Evolutionary conservation across 305 asterid species (phyloP).

Genomic region (Fraxinus nigra): DNA sequence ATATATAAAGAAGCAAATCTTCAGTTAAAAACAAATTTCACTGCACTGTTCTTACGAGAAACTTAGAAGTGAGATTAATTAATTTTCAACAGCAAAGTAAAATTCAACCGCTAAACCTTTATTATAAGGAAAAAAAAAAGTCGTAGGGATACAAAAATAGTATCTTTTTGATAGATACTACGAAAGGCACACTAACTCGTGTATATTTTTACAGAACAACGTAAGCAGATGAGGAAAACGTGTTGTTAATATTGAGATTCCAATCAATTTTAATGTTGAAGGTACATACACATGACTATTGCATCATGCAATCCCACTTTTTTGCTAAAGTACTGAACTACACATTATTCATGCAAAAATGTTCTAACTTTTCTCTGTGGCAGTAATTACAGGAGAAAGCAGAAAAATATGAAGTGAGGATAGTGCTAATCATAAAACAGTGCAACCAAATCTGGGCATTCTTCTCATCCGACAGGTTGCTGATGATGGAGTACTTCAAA

Average conservation of each 20-base stretch:
- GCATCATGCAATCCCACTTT: constrained; percentile 65
- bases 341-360: constrained; percentile 94
- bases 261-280: constrained; percentile 59
- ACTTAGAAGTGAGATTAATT: neutral
- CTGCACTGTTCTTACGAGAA: neutral
- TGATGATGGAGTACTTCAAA: constrained; percentile 34
- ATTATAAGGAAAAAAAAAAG: constrained; percentile 10
- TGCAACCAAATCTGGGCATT: constrained; percentile 47
- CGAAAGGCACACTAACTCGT: neutral
- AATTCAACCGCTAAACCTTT: neutral
- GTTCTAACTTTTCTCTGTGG: constrained; percentile 54
- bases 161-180: constrained; percentile 10
- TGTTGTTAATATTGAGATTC: constrained; percentile 56
- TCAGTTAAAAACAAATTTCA: neutral
- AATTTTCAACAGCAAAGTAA: neutral
- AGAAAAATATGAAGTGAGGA: constrained; percentile 48
- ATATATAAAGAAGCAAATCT: neutral
- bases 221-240: constrained; percentile 38
- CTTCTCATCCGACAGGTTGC: constrained; percentile 53
- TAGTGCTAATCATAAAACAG: constrained; percentile 84
- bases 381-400: constrained; percentile 68
- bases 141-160: constrained; percentile 13
- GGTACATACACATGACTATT: constrained; percentile 66
- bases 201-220: neutral
- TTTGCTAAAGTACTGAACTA: constrained; percentile 59